phyloP scores from a whole-genome alignment of 2,329 filamentous ascomycete species.

The Pseudocercospora musae region DNA sequence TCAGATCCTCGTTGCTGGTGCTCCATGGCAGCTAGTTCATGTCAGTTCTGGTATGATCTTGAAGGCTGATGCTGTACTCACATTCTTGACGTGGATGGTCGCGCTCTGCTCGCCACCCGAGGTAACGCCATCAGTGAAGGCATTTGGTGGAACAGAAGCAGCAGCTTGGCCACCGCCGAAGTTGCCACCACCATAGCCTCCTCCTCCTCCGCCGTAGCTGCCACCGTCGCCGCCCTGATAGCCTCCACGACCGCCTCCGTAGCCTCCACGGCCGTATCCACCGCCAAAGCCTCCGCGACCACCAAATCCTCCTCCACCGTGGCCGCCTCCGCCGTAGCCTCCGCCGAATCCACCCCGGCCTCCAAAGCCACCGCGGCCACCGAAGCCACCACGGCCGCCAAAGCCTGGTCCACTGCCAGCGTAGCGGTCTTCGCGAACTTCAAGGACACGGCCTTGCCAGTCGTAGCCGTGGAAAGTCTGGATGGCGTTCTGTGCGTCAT shows the following conservation, averaged over 20 bases:
- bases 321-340: slow-evolving; percentile 47
- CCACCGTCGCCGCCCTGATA: slow-evolving; percentile 62
- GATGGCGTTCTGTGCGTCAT: slow-evolving; percentile 94
- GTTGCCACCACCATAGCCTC: slow-evolving; percentile 44
- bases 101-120: slow-evolving; percentile 79
- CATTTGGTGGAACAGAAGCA: slow-evolving; percentile 59
- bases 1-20: slow-evolving; percentile 94
- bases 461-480: slow-evolving; percentile 98
- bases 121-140: slow-evolving; percentile 90
- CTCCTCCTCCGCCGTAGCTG: slow-evolving; percentile 58
- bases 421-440: slow-evolving; percentile 95
- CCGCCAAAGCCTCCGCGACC: slow-evolving; percentile 49
- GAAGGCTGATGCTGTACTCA: slow-evolving; percentile 51
- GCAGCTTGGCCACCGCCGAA: slow-evolving; percentile 47
- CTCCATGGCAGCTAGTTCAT: slow-evolving; percentile 82
- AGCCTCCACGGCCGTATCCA: slow-evolving; percentile 46
- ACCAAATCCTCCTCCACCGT: slow-evolving; percentile 46
- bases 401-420: slow-evolving; percentile 57
- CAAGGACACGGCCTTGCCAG: slow-evolving; percentile 89
- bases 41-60: slow-evolving; percentile 30
- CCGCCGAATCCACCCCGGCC: slow-evolving; percentile 43
- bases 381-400: slow-evolving; percentile 38
- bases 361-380: slow-evolving; percentile 41
- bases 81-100: slow-evolving; percentile 93
- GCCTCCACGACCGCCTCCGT: slow-evolving; percentile 46